These are phyloP conservation scores for Cucurbita maxima DNA, from an alignment of 306 rosid genomes.

Conservation along the genomic window DNA sequence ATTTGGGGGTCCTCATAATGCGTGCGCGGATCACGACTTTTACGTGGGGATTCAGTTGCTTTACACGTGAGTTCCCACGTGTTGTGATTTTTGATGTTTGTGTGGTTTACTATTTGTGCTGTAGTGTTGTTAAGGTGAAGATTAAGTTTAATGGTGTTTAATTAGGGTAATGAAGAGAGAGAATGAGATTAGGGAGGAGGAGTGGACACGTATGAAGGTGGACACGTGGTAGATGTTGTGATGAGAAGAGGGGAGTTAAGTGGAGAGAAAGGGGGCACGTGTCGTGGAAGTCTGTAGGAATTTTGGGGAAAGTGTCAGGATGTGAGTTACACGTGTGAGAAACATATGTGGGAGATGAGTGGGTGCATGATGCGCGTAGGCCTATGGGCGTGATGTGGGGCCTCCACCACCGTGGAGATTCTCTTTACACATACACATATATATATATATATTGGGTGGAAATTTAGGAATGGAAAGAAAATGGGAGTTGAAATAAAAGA, in stretches of 20 bases:
- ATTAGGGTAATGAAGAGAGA: neutral
- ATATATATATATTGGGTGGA: no score
- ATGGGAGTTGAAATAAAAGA: no score
- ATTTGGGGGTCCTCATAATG: neutral
- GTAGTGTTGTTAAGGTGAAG: no score
- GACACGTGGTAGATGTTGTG: neutral
- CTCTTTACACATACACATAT: neutral
- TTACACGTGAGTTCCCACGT: conserved; percentile 20
- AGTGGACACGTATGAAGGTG: neutral
- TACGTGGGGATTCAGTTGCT: conserved; percentile 15
- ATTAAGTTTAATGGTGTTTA: neutral
- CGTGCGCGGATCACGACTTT: conserved; percentile 16
- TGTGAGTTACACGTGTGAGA: neutral
- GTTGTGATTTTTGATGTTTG: neutral
- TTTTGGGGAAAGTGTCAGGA: neutral
- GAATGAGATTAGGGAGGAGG: no score
- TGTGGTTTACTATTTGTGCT: neutral
- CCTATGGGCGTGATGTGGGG: neutral
- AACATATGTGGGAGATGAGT: neutral
- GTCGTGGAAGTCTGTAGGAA: neutral
- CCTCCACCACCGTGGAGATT: conserved; percentile 1
- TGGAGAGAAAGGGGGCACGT: neutral
- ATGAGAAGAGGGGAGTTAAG: neutral
- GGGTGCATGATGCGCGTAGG: neutral
- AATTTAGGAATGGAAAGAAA: no score